A percentile compares a stretch with the other conserved stretches of the same genome.
Conservation (phyloP, 2,329 filamentous ascomycete genomes). For the Fusarium avenaceum region DNA sequence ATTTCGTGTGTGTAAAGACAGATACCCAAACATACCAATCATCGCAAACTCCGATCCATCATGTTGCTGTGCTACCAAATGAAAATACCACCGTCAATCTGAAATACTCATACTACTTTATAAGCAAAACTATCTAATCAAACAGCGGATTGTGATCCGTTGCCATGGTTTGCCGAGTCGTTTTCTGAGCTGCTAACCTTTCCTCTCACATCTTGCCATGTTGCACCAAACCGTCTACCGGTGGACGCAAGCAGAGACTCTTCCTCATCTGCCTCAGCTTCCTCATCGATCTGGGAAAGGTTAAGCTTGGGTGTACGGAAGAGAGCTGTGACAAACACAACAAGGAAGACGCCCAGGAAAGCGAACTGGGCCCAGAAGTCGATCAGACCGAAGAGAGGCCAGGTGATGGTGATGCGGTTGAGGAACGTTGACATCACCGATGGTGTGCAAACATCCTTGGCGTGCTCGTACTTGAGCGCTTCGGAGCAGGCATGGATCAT, state of each 20-base stretch:
- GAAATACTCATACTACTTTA: not conserved
- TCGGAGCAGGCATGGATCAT: constrained; percentile 88
- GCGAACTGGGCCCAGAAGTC: constrained; percentile 97
- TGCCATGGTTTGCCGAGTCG: constrained; percentile 25
- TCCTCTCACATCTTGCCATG: constrained; percentile 89
- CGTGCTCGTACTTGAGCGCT: constrained; percentile 75
- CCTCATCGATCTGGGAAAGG: constrained; percentile 83
- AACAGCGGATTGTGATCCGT: constrained; percentile 40
- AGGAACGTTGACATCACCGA: constrained; percentile 93
- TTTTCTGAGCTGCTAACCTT: constrained; percentile 46
- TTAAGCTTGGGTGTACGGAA: constrained; percentile 85
- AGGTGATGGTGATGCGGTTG: constrained; percentile 92
- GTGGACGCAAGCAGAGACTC: constrained; percentile 91
- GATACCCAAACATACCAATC: constrained; percentile 31
- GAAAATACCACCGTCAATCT: constrained; percentile 19
- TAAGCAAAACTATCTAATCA: constrained; percentile 16
- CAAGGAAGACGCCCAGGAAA: constrained; percentile 85
- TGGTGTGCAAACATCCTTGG: constrained; percentile 87
- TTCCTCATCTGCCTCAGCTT: constrained; percentile 92
- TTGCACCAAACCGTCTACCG: constrained; percentile 83
- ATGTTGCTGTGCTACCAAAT: constrained; percentile 16
- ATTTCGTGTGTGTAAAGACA: constrained; percentile 25
- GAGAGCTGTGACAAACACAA: constrained; percentile 83
- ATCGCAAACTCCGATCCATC: constrained; percentile 27
- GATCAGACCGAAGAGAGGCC: constrained; percentile 93